Evolutionary conservation across 176 grass and related monocot genomes (phyloP).

Genomic region (Aechmea fasciata): DNA sequence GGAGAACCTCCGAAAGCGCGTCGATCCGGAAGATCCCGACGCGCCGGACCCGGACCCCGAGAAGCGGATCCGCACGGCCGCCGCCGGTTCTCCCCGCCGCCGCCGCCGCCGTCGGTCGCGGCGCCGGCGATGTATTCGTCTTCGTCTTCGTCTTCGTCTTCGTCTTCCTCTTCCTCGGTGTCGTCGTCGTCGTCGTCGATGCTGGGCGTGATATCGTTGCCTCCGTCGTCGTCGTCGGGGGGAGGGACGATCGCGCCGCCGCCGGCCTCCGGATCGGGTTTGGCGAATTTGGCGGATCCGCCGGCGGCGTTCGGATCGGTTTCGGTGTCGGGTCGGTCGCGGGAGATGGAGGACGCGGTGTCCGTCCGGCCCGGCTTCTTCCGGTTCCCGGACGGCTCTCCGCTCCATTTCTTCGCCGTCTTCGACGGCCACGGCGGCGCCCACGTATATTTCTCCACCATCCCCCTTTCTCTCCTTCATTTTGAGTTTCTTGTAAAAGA

Average conservation of each 20-base stretch:
- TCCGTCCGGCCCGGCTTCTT: constrained; percentile 36
- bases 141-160: background rate
- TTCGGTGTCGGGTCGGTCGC: constrained; percentile 39
- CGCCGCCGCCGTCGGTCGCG: background rate
- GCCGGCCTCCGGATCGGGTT: background rate
- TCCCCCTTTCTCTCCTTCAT: background rate
- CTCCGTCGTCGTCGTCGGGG: background rate
- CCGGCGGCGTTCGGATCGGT: constrained; percentile 51
- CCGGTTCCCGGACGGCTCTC: constrained; percentile 29
- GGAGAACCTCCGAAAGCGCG: background rate
- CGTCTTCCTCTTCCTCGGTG: background rate
- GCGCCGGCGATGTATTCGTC: background rate
- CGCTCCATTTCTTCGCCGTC: constrained; percentile 83
- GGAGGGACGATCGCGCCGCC: background rate
- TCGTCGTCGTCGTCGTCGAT: background rate
- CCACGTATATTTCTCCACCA: constrained; percentile 29
- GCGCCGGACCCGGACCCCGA: background rate
- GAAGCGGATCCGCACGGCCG: background rate
- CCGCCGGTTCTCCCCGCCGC: background rate
- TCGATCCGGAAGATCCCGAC: background rate
- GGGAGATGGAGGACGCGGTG: constrained; percentile 74
- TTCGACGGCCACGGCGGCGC: constrained; percentile 77
- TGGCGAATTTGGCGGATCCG: background rate
- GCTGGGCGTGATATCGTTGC: background rate
- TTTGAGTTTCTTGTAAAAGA: background rate